Base-by-base conservation (phyloP, 2,329 filamentous ascomycete genomes). In the Emmonsiellopsis sp. region DNA sequence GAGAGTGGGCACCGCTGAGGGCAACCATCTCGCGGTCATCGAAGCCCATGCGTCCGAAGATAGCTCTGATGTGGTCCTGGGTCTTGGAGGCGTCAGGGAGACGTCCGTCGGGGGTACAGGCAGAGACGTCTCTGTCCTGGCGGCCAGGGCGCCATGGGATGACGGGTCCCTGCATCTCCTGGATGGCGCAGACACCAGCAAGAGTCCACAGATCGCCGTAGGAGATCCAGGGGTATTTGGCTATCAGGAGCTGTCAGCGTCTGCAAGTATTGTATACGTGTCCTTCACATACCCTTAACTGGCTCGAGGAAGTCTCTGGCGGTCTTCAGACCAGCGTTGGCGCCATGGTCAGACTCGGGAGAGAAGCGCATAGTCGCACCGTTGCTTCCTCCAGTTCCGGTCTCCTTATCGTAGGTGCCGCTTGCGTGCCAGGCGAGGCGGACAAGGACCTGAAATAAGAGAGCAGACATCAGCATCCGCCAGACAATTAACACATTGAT, bases 131-230 rank as follows among this genome's bases (percentile, higher is more conserved):
- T 63, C 80, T 80, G 73, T 98, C 92, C 55, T 72, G 58, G 64
- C 92, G 89, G 65, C 92, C 92, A 49, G 92, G 88, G 65, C 92
- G 82, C 85, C 84, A 98, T 56, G 90, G 88, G 62, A 98, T 84
- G 64, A 77, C 74, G 57, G 92, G 92, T 6, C 92, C 92, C 69
- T 91, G 83, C 85, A 96, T 92, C 76, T 98, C 92, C 76, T 97
- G 92, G 69, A 97, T 84, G 61, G 91, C 88, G 68, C 78, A 82
- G 60, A 93, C 84, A 66, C 89, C 93, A 51, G 74, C 85, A 53
- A 98, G 83, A 57, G 93, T 97, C 93, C 92, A 97, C 61, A 98
- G 85, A 69, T 98, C 92, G 11, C 90, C 94, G 81, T 96, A 95
- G 57, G 81, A 80, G 74, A 97, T 95, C 93, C 92, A 97, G 50